These are phyloP conservation scores for Thermothielavioides terrestris DNA, from an alignment of 495 filamentous ascomycete genomes.

Conservation along the genomic window DNA sequence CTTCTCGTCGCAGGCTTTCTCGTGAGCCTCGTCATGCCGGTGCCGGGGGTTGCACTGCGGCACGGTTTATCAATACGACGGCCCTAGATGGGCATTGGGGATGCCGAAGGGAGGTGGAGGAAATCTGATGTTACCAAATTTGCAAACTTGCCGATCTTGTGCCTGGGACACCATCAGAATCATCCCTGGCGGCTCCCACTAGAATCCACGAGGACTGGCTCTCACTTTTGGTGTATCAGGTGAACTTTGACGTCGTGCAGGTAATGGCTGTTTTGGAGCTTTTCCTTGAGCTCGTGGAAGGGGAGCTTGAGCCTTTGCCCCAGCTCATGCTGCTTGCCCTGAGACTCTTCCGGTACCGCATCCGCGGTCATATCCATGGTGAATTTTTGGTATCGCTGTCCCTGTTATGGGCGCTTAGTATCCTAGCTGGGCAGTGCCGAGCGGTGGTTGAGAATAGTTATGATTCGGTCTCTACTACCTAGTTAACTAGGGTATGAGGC, in stretches of 20 bases:
- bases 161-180: conserved; percentile 20
- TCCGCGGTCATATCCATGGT: background rate
- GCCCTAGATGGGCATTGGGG: background rate
- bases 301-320: conserved; percentile 29
- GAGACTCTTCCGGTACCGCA: background rate
- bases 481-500: background rate
- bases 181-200: background rate
- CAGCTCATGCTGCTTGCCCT: conserved; percentile 12
- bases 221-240: conserved; percentile 42
- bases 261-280: conserved; percentile 35
- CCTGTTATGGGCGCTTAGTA: too few relatives aligned
- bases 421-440: too few relatives aligned
- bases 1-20: conserved; percentile 74
- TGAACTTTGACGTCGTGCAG: conserved; percentile 41
- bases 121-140: conserved; percentile 40
- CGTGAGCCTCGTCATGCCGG: conserved; percentile 90
- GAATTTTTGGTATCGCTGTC: background rate
- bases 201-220: background rate
- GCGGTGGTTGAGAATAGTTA: too few relatives aligned
- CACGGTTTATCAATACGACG: background rate
- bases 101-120: conserved; percentile 10
- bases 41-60: conserved; percentile 71
- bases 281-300: conserved; percentile 38
- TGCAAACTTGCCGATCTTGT: conserved; percentile 47
- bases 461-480: too few relatives aligned